These are phyloP conservation scores for Coniochaeta pulveracea DNA, from an alignment of 2,329 filamentous ascomycete genomes.

Conservation along the genomic window DNA sequence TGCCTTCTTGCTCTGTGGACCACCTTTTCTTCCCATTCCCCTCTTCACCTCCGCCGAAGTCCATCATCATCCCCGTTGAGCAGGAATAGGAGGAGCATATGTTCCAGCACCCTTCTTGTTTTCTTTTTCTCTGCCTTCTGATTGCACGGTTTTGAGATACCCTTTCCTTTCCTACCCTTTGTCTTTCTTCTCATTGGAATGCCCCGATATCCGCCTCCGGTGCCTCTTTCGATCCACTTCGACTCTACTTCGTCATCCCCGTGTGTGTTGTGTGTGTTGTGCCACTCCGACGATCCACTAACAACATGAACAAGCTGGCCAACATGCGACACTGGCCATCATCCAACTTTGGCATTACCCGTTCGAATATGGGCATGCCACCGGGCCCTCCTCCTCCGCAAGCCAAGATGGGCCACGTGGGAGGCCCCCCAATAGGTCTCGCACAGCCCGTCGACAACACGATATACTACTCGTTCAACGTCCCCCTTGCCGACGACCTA, in stretches of 20 bases:
- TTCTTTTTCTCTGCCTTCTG: conserved; percentile 10
- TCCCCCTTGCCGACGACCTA: conserved; percentile 88
- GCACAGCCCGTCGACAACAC: conserved; percentile 62
- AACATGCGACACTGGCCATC: conserved; percentile 64
- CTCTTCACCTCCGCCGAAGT: conserved; percentile 10
- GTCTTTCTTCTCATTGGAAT: conserved; percentile 3
- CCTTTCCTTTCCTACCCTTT: conserved; percentile 24
- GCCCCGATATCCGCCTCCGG: conserved; percentile 1
- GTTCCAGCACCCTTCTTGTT: conserved; percentile 12
- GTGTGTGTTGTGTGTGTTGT: no score
- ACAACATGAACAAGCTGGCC: conserved; percentile 59
- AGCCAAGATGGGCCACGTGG: conserved; percentile 28
- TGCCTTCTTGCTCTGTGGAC: neutral
- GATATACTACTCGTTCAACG: conserved; percentile 93
- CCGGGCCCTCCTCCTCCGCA: conserved; percentile 47
- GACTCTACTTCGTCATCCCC: conserved; percentile 3
- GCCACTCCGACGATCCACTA: conserved; percentile 1
- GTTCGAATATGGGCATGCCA: conserved; percentile 42
- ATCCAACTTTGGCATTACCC: conserved; percentile 49
- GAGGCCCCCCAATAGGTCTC: conserved; percentile 48
- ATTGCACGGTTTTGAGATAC: conserved; percentile 20
- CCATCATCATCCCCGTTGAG: conserved; percentile 3
- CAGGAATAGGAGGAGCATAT: conserved; percentile 13
- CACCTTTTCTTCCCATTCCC: conserved; percentile 5
- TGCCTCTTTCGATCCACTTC: conserved; percentile 4